phyloP scores from a whole-genome alignment of 495 filamentous ascomycete genomes.

The Monascus purpureus region DNA sequence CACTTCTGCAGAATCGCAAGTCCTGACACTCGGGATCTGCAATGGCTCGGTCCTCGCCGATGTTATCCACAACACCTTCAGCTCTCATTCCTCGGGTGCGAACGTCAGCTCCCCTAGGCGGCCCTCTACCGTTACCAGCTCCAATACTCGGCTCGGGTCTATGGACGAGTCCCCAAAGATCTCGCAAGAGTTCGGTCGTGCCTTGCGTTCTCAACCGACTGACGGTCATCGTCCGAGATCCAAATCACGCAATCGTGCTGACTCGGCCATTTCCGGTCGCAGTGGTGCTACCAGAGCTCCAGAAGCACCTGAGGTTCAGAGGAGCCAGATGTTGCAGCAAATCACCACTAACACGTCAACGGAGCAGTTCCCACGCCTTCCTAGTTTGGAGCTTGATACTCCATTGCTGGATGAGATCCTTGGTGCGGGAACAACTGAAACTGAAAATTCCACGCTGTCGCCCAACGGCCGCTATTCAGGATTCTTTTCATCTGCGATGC shows the following conservation, averaged over 20 bases:
- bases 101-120: slow-evolving; percentile 26
- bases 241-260: slow-evolving; percentile 17
- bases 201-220: slow-evolving; percentile 23
- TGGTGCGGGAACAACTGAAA: slow-evolving; percentile 1
- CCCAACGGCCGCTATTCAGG: slow-evolving; percentile 39
- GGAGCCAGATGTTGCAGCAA: slow-evolving; percentile 20
- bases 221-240: slow-evolving; percentile 16
- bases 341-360: slow-evolving; percentile 13
- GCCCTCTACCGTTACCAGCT: slow-evolving; percentile 30
- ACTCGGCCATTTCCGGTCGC: slow-evolving; percentile 20
- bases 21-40: slow-evolving; percentile 39
- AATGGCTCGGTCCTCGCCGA: slow-evolving; percentile 44
- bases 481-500: slow-evolving; percentile 76
- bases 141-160: slow-evolving; percentile 37
- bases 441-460: slow-evolving; percentile 14
- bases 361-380: slow-evolving; percentile 25
- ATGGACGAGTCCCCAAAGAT: slow-evolving; percentile 48
- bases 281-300: slow-evolving; percentile 2
- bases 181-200: slow-evolving; percentile 35
- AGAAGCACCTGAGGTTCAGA: slow-evolving; percentile 9
- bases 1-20: slow-evolving; percentile 35
- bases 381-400: slow-evolving; percentile 27
- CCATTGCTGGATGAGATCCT: slow-evolving; percentile 29
- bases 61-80: slow-evolving; percentile 36
- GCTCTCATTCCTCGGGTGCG: slow-evolving; percentile 32